Conservation (phyloP, 768 basidiomycete species). For the Hydnomerulius pinastri region DNA sequence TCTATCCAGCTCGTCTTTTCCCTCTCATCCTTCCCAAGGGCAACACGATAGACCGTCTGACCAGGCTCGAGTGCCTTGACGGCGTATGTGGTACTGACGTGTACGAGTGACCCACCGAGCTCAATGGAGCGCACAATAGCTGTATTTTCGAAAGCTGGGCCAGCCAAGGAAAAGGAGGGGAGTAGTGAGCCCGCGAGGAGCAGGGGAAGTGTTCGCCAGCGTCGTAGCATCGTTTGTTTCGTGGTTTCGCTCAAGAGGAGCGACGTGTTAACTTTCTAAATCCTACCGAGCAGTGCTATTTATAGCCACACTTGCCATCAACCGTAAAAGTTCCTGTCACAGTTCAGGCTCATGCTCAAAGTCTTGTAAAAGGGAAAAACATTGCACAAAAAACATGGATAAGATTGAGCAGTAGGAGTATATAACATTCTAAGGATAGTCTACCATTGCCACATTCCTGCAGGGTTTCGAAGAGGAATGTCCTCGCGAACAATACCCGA, state of each 20-base stretch:
- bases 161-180: constrained; percentile 40
- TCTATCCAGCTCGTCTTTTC: constrained; percentile 76
- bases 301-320: too few relatives aligned
- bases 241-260: constrained; percentile 26
- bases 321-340: too few relatives aligned
- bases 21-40: constrained; percentile 63
- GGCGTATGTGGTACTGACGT: constrained; percentile 87
- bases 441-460: constrained; percentile 78
- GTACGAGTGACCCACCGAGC: constrained; percentile 84
- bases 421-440: constrained; percentile 1
- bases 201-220: constrained; percentile 48
- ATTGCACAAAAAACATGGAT: neutral
- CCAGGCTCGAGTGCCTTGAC: constrained; percentile 69
- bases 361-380: neutral
- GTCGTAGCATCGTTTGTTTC: constrained; percentile 41
- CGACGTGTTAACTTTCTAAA: constrained; percentile 18
- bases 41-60: constrained; percentile 66
- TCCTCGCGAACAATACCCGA: constrained; percentile 81
- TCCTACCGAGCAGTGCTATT: constrained; percentile 14
- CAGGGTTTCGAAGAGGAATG: constrained; percentile 71
- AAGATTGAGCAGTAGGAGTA: neutral
- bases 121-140: constrained; percentile 88
- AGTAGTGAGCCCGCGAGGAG: constrained; percentile 45
- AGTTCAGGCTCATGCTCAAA: too few relatives aligned
- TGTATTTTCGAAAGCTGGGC: constrained; percentile 79